Evolutionary conservation across 1,284 basidiomycete species (phyloP).

Genomic region (Ceratobasidium sp.): DNA sequence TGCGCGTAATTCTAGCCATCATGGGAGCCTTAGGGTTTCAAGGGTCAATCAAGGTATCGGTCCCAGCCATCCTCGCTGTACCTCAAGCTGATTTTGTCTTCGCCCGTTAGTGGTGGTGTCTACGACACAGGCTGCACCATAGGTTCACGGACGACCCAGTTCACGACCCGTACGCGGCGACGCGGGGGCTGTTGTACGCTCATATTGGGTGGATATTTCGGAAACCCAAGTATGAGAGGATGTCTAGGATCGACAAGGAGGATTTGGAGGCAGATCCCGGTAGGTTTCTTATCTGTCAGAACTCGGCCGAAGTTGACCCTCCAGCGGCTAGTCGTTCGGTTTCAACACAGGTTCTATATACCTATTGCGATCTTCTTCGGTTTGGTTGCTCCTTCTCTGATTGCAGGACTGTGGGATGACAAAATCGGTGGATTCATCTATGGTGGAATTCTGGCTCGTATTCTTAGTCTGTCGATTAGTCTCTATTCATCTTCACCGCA

Average conservation of each 20-base stretch:
- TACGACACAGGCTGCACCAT: conserved; percentile 79
- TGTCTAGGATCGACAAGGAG: conserved; percentile 71
- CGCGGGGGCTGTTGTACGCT: conserved; percentile 75
- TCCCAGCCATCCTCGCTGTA: conserved; percentile 8
- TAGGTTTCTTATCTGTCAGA: conserved; percentile 52
- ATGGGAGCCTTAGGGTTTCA: conserved; percentile 78
- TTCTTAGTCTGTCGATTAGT: conserved; percentile 61
- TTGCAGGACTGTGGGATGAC: conserved; percentile 70
- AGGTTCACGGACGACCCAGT: conserved; percentile 78
- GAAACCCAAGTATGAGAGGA: conserved; percentile 73
- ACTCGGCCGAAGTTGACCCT: neutral
- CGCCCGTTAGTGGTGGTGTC: conserved; percentile 62
- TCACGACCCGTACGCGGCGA: conserved; percentile 82
- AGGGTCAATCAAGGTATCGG: conserved; percentile 65
- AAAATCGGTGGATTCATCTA: conserved; percentile 72
- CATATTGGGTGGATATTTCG: conserved; percentile 89
- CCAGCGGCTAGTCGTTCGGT: conserved; percentile 72
- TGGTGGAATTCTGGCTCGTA: conserved; percentile 70
- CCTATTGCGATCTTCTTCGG: conserved; percentile 70
- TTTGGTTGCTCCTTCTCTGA: conserved; percentile 65
- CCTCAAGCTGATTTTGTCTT: conserved; percentile 1
- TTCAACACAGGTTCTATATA: conserved; percentile 78
- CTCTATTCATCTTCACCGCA: conserved; percentile 8
- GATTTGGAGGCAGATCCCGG: conserved; percentile 79
- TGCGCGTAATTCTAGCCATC: conserved; percentile 68